A percentile compares a stretch with the other conserved stretches of the same genome.
phyloP scores from a whole-genome alignment of 306 rosid genomes.

The Chamaecrista fasciculata region DNA sequence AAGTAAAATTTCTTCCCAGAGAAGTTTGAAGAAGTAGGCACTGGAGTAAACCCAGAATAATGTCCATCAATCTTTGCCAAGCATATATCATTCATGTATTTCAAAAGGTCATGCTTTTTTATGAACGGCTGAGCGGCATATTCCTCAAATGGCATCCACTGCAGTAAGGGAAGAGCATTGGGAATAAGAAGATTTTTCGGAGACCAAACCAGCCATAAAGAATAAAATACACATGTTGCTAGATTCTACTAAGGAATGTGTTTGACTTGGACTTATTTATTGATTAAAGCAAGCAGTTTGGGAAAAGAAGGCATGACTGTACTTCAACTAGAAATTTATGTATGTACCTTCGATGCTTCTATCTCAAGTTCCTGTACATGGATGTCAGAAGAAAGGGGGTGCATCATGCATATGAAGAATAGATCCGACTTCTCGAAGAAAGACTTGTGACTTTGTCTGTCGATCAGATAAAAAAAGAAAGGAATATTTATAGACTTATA shows the following conservation, averaged over 20 bases:
- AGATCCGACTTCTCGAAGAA: slow-evolving; percentile 74
- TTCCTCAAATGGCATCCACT: slow-evolving; percentile 82
- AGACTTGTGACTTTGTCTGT: slow-evolving; percentile 58
- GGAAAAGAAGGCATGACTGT: not conserved
- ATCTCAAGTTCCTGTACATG: slow-evolving; percentile 61
- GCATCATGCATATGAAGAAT: slow-evolving; percentile 70
- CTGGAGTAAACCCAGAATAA: slow-evolving; percentile 53
- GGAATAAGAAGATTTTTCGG: not conserved
- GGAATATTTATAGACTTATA: not conserved
- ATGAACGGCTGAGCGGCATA: slow-evolving; percentile 49
- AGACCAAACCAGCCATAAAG: not conserved
- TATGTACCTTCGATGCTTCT: slow-evolving; percentile 58
- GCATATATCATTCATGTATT: slow-evolving; percentile 39
- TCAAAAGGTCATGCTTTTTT: slow-evolving; percentile 37
- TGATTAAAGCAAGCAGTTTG: not conserved
- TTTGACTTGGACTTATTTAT: not conserved
- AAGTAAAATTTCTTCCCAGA: slow-evolving; percentile 29
- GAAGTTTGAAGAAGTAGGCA: slow-evolving; percentile 31
- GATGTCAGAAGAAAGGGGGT: slow-evolving; percentile 61
- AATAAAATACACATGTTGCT: not conserved
- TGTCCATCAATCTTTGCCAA: slow-evolving; percentile 41
- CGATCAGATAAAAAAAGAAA: slow-evolving; percentile 23
- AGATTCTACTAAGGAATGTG: no score
- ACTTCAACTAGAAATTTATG: not conserved
- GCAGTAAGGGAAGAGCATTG: slow-evolving; percentile 23